Conservation (phyloP, 2,329 filamentous ascomycete genomes). For the Corynespora cassiicola region DNA sequence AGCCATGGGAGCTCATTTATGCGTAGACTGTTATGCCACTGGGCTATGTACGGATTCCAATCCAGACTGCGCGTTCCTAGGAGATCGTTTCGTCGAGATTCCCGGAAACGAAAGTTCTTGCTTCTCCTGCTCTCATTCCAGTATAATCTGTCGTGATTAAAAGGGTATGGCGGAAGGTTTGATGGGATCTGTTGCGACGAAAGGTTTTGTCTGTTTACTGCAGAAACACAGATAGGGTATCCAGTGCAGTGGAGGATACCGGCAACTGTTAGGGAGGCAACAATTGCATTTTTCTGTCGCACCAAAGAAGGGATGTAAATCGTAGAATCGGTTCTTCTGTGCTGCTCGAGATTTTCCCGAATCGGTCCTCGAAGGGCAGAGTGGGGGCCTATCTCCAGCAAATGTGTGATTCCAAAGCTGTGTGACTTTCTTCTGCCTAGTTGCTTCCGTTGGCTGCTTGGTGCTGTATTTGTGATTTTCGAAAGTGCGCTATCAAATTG, state of each 20-base stretch:
- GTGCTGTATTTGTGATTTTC: too few relatives aligned
- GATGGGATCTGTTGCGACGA: too few relatives aligned
- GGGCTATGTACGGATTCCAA: slow-evolving; percentile 1
- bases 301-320: too few relatives aligned
- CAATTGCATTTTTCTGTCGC: too few relatives aligned
- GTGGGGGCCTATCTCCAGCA: slow-evolving; percentile 54
- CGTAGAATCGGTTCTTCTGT: too few relatives aligned
- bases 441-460: too few relatives aligned
- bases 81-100: slow-evolving; percentile 13
- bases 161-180: slow-evolving; percentile 31
- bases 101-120: slow-evolving; percentile 19
- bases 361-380: slow-evolving; percentile 45
- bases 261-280: too few relatives aligned
- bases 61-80: slow-evolving; percentile 12
- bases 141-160: slow-evolving; percentile 28
- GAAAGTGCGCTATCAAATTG: slow-evolving; percentile 40
- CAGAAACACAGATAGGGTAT: too few relatives aligned
- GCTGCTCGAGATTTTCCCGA: slow-evolving; percentile 9
- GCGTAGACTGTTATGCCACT: slow-evolving; percentile 25
- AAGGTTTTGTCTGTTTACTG: too few relatives aligned
- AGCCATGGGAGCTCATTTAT: slow-evolving; percentile 30
- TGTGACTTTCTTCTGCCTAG: too few relatives aligned
- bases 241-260: too few relatives aligned
- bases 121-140: slow-evolving; percentile 26
- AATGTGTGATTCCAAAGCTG: slow-evolving; percentile 43